Evolutionary conservation across 2,329 filamentous ascomycete genomes (phyloP).

Genomic region (Chalaropsis ovoidea): DNA sequence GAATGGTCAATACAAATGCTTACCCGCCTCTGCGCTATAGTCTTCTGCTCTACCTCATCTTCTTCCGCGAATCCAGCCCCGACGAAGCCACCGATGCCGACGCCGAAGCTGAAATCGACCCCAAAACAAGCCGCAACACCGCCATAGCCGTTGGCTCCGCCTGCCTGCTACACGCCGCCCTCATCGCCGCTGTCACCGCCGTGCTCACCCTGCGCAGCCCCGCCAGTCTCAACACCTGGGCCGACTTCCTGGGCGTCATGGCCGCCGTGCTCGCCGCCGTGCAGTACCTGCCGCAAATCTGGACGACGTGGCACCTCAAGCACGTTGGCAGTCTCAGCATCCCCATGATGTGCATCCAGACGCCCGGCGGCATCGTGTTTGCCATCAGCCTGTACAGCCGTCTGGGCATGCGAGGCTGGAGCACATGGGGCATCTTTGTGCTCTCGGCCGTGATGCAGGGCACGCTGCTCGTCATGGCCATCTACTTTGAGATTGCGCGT

Average conservation of each 20-base stretch:
- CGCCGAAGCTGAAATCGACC: constrained; percentile 36
- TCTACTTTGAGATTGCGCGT: constrained; percentile 57
- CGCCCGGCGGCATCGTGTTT: constrained; percentile 83
- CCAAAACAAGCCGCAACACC: constrained; percentile 61
- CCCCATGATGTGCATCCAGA: constrained; percentile 97
- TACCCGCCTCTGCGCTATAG: constrained; percentile 39
- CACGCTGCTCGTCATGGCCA: constrained; percentile 64
- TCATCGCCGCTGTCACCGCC: constrained; percentile 57
- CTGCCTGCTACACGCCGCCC: constrained; percentile 66
- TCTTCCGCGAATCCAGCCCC: constrained; percentile 60
- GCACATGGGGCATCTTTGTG: constrained; percentile 85
- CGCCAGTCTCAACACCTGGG: constrained; percentile 61
- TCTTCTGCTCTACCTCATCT: constrained; percentile 85
- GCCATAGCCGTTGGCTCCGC: constrained; percentile 63
- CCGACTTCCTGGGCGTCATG: constrained; percentile 72
- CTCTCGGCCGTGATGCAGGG: constrained; percentile 82
- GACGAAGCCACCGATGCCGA: constrained; percentile 39
- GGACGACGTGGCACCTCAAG: constrained; percentile 75
- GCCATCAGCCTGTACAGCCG: constrained; percentile 72
- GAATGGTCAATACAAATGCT: background rate
- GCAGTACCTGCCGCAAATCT: constrained; percentile 93
- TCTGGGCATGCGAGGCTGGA: constrained; percentile 78
- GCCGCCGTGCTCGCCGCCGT: constrained; percentile 69
- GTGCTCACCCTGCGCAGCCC: constrained; percentile 56
- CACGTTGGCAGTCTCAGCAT: constrained; percentile 87